phyloP scores from a whole-genome alignment of 2,329 filamentous ascomycete genomes.

The Akanthomyces lecanii region DNA sequence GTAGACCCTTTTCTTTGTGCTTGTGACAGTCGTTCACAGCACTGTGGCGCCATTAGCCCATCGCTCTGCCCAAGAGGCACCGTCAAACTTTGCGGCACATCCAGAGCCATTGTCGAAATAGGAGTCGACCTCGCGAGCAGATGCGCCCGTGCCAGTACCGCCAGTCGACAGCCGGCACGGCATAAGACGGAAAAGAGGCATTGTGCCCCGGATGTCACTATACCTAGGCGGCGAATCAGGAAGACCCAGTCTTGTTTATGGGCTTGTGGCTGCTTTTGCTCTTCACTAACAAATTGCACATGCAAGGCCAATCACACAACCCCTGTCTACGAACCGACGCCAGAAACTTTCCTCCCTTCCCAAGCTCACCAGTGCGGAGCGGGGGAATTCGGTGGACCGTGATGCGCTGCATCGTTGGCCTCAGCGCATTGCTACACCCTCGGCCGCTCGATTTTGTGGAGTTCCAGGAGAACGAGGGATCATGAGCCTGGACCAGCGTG shows the following conservation, averaged over 20 bases:
- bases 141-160: neutral
- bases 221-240: neutral
- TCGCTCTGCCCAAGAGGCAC: neutral
- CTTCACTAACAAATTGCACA: conserved; percentile 4
- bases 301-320: conserved; percentile 12
- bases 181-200: neutral
- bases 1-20: neutral
- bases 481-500: neutral
- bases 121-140: neutral
- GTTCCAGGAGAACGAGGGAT: neutral
- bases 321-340: neutral
- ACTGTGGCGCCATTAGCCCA: neutral
- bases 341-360: neutral
- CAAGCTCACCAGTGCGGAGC: neutral
- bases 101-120: neutral
- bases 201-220: neutral
- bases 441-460: neutral
- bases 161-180: neutral
- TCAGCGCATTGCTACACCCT: conserved; percentile 1
- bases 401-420: neutral
- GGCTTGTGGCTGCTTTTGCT: neutral
- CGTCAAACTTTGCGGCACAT: neutral
- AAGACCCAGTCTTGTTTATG: neutral
- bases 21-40: neutral
- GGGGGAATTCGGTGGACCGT: conserved; percentile 5